Conservation (phyloP, 768 basidiomycete genomes). For the Pulveroboletus sp. region DNA sequence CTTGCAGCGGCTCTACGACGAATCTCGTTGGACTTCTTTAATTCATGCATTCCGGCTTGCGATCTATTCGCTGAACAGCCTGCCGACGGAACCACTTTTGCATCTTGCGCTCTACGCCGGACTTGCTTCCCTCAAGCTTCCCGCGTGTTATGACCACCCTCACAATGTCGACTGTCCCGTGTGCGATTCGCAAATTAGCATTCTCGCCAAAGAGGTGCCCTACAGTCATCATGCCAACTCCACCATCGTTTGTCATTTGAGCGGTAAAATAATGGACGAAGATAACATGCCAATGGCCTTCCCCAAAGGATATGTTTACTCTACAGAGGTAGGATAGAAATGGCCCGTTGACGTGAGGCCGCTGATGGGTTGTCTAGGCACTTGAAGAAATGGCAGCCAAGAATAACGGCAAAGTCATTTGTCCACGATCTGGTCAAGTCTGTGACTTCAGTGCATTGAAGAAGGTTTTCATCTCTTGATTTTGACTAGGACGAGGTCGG, state of each 20-base stretch:
- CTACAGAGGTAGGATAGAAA: conserved; percentile 65
- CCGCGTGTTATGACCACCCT: conserved; percentile 68
- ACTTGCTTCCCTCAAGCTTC: conserved; percentile 84
- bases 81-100: conserved; percentile 84
- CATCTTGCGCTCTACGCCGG: conserved; percentile 89
- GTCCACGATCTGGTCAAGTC: conserved; percentile 66
- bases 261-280: conserved; percentile 92
- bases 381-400: conserved; percentile 83
- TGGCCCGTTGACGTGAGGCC: conserved; percentile 1
- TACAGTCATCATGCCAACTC: conserved; percentile 93
- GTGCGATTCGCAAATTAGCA: conserved; percentile 73
- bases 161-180: conserved; percentile 89
- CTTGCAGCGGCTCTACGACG: conserved; percentile 76
- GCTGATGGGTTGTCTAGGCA: conserved; percentile 47
- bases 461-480: conserved; percentile 91
- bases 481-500: background rate
- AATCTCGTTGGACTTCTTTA: conserved; percentile 70
- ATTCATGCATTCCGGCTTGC: conserved; percentile 78
- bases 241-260: conserved; percentile 89
- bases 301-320: conserved; percentile 89
- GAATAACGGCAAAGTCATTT: conserved; percentile 76
- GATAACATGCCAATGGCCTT: conserved; percentile 92
- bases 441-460: conserved; percentile 64
- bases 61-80: conserved; percentile 80
- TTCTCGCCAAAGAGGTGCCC: conserved; percentile 82